A percentile compares a stretch with the other conserved stretches of the same genome.
Conservation (phyloP, 495 filamentous ascomycete genomes). For the Hyaloscypha bicolor region DNA sequence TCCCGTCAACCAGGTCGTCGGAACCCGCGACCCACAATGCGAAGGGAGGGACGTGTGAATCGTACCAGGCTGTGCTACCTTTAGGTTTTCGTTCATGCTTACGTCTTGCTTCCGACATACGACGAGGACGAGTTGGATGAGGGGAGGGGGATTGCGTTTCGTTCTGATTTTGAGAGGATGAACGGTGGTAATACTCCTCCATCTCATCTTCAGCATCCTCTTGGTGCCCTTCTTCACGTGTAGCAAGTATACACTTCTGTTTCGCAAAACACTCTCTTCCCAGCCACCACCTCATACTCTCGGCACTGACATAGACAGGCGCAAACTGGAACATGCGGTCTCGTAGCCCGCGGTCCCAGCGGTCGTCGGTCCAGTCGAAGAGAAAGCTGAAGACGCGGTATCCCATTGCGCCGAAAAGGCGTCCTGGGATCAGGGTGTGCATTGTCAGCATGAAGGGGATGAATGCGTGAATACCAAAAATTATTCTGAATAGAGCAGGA, state of each 20-base stretch:
- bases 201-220: conserved; percentile 66
- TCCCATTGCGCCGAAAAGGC: conserved; percentile 80
- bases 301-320: conserved; percentile 86
- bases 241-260: conserved; percentile 88
- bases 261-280: conserved; percentile 88
- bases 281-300: conserved; percentile 96
- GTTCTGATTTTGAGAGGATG: not conserved
- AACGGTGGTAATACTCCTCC: conserved; percentile 23
- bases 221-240: conserved; percentile 63
- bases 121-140: not conserved
- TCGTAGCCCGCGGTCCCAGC: conserved; percentile 83
- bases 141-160: not conserved
- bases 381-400: conserved; percentile 90
- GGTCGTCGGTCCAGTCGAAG: conserved; percentile 83
- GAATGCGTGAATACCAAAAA: conserved; percentile 94
- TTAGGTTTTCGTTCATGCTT: conserved; percentile 35
- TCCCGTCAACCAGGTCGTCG: conserved; percentile 84
- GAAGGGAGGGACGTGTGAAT: conserved; percentile 76
- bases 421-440: conserved; percentile 63
- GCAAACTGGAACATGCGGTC: conserved; percentile 90
- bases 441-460: conserved; percentile 94
- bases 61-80: conserved; percentile 74
- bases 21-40: conserved; percentile 86
- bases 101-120: not conserved
- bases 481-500: conserved; percentile 71